Base-by-base conservation (phyloP, 2,329 filamentous ascomycete genomes). In the Fusarium tjaetaba region DNA sequence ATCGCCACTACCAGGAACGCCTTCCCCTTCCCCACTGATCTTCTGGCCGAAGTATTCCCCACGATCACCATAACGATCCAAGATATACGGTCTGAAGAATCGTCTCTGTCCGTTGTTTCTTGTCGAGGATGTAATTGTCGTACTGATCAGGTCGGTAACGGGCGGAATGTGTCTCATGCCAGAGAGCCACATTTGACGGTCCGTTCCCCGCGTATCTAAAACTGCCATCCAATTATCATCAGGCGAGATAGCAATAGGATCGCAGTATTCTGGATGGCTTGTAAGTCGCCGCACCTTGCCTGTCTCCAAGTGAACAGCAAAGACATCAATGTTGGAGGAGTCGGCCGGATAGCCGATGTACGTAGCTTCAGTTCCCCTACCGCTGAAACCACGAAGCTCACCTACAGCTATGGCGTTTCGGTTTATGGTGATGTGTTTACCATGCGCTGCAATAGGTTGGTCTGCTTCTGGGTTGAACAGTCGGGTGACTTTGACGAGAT, bases 281-380 rank as follows among this genome's bases (percentile, higher is more conserved):
- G 84, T 86, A 3, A 86, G 73, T 0, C 84, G 81, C 20, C 84
- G 80, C 5, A 86, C 79, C 1, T 57, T 65, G 11, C 85, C 85
- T 1, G 84, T 86, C 1, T 68, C 63, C 7, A 86, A 60, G 53
- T 85, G 74, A 22, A 80, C 80, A 14, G 84, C 84, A 60, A 82
- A 86, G 11, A 85, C 73, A 69, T 86, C 85, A 60, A 85, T 82
- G 56, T 86, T 87, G 71, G 76, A 82, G 3, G 84, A 84, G 71
- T 87, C 85, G 7, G 55, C 59, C 1, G 82, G 76, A 43, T 76
- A 78, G 5, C 85, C 84, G 8, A 86, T 75, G 70, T 86, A 86
- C 1, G 78, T 81, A 15, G 83, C 77, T 65, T 85, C 84, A 5
- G 79, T 75, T 2, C 85, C 84, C 3, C 75, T 78, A 10, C 84